Evolutionary conservation across 148 eudicot species (phyloP), one percentile per base, ranked within the genome.

Genomic region (Arctostaphylos glauca): DNA sequence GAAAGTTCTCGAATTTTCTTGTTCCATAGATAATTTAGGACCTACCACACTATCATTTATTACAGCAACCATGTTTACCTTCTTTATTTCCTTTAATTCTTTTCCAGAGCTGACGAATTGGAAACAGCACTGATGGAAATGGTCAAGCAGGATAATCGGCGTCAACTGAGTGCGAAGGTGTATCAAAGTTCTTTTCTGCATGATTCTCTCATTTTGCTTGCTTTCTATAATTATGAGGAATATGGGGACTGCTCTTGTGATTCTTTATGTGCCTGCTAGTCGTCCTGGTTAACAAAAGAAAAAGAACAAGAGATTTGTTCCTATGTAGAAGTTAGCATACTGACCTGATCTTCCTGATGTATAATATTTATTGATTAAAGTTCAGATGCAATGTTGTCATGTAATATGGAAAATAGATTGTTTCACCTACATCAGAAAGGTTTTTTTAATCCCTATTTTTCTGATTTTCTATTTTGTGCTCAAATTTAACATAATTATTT

Each of bases 101-200:
- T 73, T n/a, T 84, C n/a, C 91, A 96, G 99, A 86, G 97, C 99
- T 66, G 99, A 96, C 88, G 99, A 96, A 89, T 92, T 96, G 81
- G 98, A 96, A 88, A 89, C 91, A 83, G 98, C 99, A 59, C 81
- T 96, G 78, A 92, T 94, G 99, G 99, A 96, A 92, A 94, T 96
- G 94, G 99, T 94, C 81, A 93, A 92, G 91, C 98, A 94, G 88
- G 99, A 96, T 88, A 96, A 96, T 83, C 93, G 99, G 74, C 94
- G 97, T 47, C 90, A 94, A 87, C 70, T 96, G 83, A 93, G 94
- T 90, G 98, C 99, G 84, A 87, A 80, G 94, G 99, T 96, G 88
- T 76, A 59, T 83, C n/a, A 49, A 80, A 31, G 48, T 21, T 85
- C 31, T 75, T 62, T 25, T 81, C 38, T 73, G 31, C 47, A 60